These are phyloP conservation scores for Aotearoamyces nothofagi DNA, from an alignment of 2,329 filamentous ascomycete species.

Conservation along the genomic window DNA sequence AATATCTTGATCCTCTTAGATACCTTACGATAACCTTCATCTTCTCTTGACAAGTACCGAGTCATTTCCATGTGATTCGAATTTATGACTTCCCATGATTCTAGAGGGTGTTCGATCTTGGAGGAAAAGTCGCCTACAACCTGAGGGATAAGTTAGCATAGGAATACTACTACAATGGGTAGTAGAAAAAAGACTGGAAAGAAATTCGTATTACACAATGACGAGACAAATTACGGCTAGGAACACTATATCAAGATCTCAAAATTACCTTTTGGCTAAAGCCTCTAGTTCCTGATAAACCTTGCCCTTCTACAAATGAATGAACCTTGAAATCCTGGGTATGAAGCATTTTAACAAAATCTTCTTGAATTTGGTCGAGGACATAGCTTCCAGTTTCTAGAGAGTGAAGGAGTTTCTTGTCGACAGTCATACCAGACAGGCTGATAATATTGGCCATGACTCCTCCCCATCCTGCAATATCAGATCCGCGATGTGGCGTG, in stretches of 20 bases:
- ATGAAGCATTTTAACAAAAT: constrained; percentile 18
- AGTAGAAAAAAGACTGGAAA: no score
- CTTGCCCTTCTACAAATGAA: constrained; percentile 23
- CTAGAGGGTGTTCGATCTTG: constrained; percentile 22
- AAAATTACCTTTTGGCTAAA: constrained; percentile 18
- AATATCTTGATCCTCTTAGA: constrained; percentile 16
- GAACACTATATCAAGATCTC: neutral
- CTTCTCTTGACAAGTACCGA: constrained; percentile 15
- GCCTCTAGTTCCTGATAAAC: constrained; percentile 20
- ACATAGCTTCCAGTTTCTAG: constrained; percentile 22
- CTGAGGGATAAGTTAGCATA: no score
- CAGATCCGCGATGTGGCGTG: constrained; percentile 24
- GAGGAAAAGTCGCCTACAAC: constrained; percentile 25
- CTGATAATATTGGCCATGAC: constrained; percentile 20
- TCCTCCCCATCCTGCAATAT: constrained; percentile 18
- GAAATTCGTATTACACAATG: no score
- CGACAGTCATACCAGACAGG: constrained; percentile 20
- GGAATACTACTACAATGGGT: no score
- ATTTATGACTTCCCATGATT: constrained; percentile 24
- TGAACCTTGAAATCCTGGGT: constrained; percentile 20
- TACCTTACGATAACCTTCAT: constrained; percentile 19
- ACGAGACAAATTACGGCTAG: neutral
- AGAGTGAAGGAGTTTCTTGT: constrained; percentile 18
- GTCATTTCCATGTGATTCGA: constrained; percentile 25
- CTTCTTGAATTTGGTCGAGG: constrained; percentile 22